Evolutionary conservation across 106 monocot species (phyloP).

Genomic region (Narthecium ossifragum): DNA sequence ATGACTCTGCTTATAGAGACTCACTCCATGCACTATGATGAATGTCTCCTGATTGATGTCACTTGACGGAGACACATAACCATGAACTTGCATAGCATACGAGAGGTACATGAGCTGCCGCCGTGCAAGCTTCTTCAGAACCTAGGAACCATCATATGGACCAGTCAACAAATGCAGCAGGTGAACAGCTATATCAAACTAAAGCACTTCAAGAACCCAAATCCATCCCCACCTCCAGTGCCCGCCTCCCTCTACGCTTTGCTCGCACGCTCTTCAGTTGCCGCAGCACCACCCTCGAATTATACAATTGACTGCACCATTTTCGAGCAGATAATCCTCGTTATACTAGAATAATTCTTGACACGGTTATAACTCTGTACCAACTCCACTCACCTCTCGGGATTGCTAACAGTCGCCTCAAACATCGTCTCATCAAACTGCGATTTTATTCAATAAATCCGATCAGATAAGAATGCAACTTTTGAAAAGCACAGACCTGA

Average conservation of each 20-base stretch:
- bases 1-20: neutral
- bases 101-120: constrained; percentile 85
- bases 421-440: constrained; percentile 90
- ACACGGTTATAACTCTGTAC: neutral
- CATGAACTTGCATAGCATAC: constrained; percentile 93
- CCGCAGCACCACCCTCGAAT: constrained; percentile 80
- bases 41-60: constrained; percentile 31
- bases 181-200: neutral
- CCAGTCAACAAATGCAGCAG: neutral
- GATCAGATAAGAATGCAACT: constrained; percentile 6
- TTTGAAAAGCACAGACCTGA: neutral
- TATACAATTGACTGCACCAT: constrained; percentile 62
- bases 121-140: constrained; percentile 75
- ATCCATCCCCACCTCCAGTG: constrained; percentile 71
- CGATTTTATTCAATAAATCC: neutral
- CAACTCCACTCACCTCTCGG: constrained; percentile 40
- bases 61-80: constrained; percentile 41
- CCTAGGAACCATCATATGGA: constrained; percentile 22
- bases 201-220: neutral
- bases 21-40: constrained; percentile 83
- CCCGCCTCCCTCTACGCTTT: constrained; percentile 77
- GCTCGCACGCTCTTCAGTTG: constrained; percentile 67
- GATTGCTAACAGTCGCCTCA: constrained; percentile 73
- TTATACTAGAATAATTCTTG: neutral
- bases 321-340: neutral